Evolutionary conservation across 352 stramenopile species (phyloP).

Genomic region (Globisporangium iwayamae): DNA sequence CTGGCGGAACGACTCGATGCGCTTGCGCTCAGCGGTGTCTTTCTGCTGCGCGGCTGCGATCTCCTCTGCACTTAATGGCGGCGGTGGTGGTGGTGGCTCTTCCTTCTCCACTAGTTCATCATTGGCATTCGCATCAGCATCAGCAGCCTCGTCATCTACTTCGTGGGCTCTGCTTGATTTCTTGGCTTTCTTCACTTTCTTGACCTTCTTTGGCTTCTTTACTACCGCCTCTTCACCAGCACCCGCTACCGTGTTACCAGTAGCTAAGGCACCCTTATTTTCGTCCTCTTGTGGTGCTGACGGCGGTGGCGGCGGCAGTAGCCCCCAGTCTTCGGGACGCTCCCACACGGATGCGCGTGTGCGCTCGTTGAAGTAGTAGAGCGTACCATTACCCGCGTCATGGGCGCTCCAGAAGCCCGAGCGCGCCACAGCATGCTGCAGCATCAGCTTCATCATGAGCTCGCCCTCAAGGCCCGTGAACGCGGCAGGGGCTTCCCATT

Average conservation of each 20-base stretch:
- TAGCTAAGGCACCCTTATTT: background rate
- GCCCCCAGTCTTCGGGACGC: conserved; percentile 58
- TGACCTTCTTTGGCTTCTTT: conserved; percentile 10
- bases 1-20: conserved; percentile 53
- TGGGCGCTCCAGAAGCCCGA: conserved; percentile 71
- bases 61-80: conserved; percentile 19
- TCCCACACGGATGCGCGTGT: conserved; percentile 70
- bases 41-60: conserved; percentile 24
- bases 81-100: background rate
- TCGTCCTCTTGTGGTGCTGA: conserved; percentile 15
- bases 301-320: conserved; percentile 24
- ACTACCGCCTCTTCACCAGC: background rate
- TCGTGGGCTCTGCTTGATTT: conserved; percentile 16
- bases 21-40: conserved; percentile 38
- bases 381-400: conserved; percentile 58
- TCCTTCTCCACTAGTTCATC: conserved; percentile 11
- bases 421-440: conserved; percentile 60
- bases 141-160: conserved; percentile 19
- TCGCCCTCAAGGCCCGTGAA: conserved; percentile 54
- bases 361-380: conserved; percentile 82
- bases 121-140: conserved; percentile 23
- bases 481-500: conserved; percentile 51
- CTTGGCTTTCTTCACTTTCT: conserved; percentile 25
- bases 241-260: background rate
- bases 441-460: conserved; percentile 86